Evolutionary conservation across 2,329 filamentous ascomycete genomes (phyloP), one percentile per base, ranked within the genome.

Genomic region (Eutypa lata): DNA sequence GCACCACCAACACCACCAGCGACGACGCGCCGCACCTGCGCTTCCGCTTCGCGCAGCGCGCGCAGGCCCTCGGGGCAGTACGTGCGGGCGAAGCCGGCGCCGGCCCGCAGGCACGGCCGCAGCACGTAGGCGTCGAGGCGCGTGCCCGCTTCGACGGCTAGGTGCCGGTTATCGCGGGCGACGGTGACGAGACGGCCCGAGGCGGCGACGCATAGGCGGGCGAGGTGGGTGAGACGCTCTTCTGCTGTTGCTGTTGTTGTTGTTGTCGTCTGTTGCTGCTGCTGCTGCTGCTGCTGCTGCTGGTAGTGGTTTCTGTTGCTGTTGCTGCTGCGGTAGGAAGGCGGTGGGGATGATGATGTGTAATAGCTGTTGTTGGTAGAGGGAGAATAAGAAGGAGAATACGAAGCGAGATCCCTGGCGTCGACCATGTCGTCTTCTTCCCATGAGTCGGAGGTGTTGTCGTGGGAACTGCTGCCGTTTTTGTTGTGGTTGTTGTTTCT

Each of bases 81-180:
- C 13, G 53, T 42, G 33, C 44, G 48, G 48, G 42, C 42, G 42
- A 58, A 37, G 26, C 43, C 37, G 22, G 33, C 47, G 13, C 49
- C 47, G 21, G 55, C 28, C 22, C 40, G 51, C 22, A 55, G 47
- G 18, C 46, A 46, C 18, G 57, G 57, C 24, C 55, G 50, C 31
- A 58, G 28, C 24, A 60, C 52, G 37, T 58, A 60, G 19, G 49
- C 43, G 22, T 55, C 49, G 47, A 59, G 48, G 21, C 45, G 49
- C 13, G 47, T 45, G 7, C 47, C 48, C 5, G 56, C 50, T 19
- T 33, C 48, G n/a, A 47, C 47, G 13, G 52, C 33, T 10, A 56
- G 51, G 45, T 58, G 56, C 38, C 49, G 52, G 48, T 60, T 55
- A 49, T 60, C 53, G 18, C 42, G 54, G 14, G 57, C 57, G 11